Evolutionary conservation across 805 yeast species (phyloP).

Genomic region (Ogataea kodamae): DNA sequence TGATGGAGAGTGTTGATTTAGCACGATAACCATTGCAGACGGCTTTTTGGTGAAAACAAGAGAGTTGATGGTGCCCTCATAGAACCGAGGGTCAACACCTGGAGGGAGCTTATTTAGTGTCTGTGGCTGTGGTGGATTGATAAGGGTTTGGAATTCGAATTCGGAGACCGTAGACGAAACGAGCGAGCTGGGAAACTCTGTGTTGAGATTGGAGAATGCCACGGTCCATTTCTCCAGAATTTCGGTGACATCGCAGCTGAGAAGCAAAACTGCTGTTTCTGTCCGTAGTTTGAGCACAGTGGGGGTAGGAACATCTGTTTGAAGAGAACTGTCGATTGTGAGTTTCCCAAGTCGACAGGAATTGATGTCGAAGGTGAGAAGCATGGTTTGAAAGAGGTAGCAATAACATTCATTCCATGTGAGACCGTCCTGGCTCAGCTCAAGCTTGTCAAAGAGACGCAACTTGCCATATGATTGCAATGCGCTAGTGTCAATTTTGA

Average conservation of each 20-base stretch:
- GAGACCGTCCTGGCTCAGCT: slow-evolving; percentile 8
- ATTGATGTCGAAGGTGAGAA: slow-evolving; percentile 19
- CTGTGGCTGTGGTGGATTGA: slow-evolving; percentile 6
- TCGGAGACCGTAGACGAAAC: slow-evolving; percentile 28
- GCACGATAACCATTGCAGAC: slow-evolving; percentile 23
- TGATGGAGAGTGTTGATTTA: slow-evolving; percentile 27
- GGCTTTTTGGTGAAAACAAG: slow-evolving; percentile 27
- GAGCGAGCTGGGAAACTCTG: slow-evolving; percentile 23
- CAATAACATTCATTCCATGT: slow-evolving; percentile 22
- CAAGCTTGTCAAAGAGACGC: slow-evolving; percentile 29
- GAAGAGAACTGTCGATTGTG: slow-evolving; percentile 15
- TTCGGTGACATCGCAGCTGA: slow-evolving; percentile 16
- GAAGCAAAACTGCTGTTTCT: slow-evolving; percentile 1
- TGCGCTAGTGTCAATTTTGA: slow-evolving; percentile 14
- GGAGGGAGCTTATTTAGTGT: slow-evolving; percentile 12
- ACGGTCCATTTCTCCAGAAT: slow-evolving; percentile 32
- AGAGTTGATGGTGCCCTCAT: slow-evolving; percentile 28
- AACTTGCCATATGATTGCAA: slow-evolving; percentile 30
- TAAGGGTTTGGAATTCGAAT: slow-evolving; percentile 22
- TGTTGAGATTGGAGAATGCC: slow-evolving; percentile 25
- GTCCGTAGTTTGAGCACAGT: slow-evolving; percentile 14
- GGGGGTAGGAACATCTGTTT: slow-evolving; percentile 17
- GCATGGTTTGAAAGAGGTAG: slow-evolving; percentile 28
- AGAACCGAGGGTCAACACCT: slow-evolving; percentile 31
- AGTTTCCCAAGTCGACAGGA: slow-evolving; percentile 9